Conservation (phyloP, 768 basidiomycete species). For the Boletus rubroflammeus region DNA sequence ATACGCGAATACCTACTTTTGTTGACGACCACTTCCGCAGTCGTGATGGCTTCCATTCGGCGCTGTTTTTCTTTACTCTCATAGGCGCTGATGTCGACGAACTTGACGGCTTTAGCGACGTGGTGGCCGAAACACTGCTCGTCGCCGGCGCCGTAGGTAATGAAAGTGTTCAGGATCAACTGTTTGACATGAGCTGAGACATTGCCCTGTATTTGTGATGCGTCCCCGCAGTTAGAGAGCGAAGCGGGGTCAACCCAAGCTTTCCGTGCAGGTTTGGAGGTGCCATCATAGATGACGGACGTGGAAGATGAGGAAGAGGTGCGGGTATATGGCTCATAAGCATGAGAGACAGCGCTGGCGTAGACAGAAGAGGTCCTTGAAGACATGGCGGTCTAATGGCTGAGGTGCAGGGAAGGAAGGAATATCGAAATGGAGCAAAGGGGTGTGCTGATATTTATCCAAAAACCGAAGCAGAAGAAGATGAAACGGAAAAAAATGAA, state of each 20-base stretch:
- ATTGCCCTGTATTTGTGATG: constrained; percentile 58
- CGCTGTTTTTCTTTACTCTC: constrained; percentile 45
- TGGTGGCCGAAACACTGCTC: constrained; percentile 58
- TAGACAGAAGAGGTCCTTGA: constrained; percentile 27
- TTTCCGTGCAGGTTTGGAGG: constrained; percentile 28
- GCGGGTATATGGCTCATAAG: constrained; percentile 25
- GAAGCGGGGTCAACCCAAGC: constrained; percentile 65
- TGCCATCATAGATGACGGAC: constrained; percentile 25
- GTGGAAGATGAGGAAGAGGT: constrained; percentile 20
- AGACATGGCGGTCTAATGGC: constrained; percentile 19
- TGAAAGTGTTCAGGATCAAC: constrained; percentile 63
- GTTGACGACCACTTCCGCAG: constrained; percentile 59
- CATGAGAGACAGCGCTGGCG: constrained; percentile 26
- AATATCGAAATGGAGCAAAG: background rate
- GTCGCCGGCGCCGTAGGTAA: constrained; percentile 66
- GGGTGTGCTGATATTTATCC: constrained; percentile 29
- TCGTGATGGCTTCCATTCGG: constrained; percentile 55
- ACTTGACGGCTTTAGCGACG: constrained; percentile 57
- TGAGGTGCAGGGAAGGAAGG: constrained; percentile 1
- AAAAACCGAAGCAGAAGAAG: constrained; percentile 8
- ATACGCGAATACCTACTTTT: constrained; percentile 44
- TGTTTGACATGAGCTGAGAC: constrained; percentile 61
- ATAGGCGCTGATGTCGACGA: constrained; percentile 55
- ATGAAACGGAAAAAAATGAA: constrained; percentile 14
- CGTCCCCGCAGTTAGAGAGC: constrained; percentile 56